Evolutionary conservation across 108 stramenopile species (phyloP).

Genomic region (Cyclotella baltica): DNA sequence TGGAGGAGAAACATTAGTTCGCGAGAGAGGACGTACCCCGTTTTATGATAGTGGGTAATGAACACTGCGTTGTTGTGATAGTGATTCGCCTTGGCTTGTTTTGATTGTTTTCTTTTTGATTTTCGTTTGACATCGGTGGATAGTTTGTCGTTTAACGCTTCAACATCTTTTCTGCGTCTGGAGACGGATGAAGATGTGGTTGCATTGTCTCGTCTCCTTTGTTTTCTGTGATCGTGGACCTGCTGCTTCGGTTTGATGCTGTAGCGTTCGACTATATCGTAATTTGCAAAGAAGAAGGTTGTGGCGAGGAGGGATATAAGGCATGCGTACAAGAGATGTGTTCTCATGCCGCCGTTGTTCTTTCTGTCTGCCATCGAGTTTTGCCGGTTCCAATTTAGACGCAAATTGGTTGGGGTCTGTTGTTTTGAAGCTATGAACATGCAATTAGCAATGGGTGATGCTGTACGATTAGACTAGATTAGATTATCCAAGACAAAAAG

Average conservation of each 20-base stretch:
- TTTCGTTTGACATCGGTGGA: not conserved
- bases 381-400: not conserved
- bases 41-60: slow-evolving; percentile 46
- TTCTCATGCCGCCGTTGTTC: slow-evolving; percentile 4
- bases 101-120: slow-evolving; percentile 12
- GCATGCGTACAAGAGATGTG: not conserved
- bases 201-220: not conserved
- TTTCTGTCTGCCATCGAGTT: not conserved
- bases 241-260: not conserved
- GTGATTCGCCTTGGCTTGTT: not conserved
- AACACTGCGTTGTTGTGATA: slow-evolving; percentile 43
- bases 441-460: too few relatives aligned
- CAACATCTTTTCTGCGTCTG: not conserved
- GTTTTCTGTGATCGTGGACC: not conserved
- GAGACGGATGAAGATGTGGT: not conserved
- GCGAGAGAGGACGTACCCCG: slow-evolving; percentile 46
- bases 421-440: too few relatives aligned
- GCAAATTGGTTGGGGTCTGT: not conserved
- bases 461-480: too few relatives aligned
- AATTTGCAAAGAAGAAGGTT: not conserved
- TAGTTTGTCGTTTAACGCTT: not conserved
- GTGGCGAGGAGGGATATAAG: not conserved
- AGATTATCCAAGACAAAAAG: too few relatives aligned
- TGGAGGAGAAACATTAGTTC: slow-evolving; percentile 21
- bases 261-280: not conserved